phyloP scores from a whole-genome alignment of 202 grass and related monocot genomes.

The Hordeum pubiflorum region DNA sequence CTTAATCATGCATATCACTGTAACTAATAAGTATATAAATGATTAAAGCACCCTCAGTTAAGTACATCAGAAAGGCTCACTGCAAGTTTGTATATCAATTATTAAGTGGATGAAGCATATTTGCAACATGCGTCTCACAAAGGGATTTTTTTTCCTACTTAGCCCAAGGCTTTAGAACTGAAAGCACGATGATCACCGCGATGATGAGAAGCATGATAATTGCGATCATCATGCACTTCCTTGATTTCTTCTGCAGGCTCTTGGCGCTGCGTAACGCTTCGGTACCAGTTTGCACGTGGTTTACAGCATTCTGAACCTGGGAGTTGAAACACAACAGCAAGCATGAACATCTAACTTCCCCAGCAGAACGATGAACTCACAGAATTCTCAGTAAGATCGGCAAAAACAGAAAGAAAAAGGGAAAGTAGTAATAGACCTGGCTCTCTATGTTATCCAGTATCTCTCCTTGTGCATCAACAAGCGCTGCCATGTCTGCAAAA shows the following conservation, averaged over 20 bases:
- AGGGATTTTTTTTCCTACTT: not conserved
- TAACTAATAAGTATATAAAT: not conserved
- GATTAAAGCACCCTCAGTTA: not conserved
- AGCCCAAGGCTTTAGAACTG: slow-evolving; percentile 49
- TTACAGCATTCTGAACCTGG: slow-evolving; percentile 65
- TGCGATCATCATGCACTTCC: slow-evolving; percentile 69
- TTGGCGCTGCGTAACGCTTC: slow-evolving; percentile 62
- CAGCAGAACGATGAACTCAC: not conserved
- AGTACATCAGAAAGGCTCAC: not conserved
- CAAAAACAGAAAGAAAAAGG: not conserved
- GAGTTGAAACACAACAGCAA: not conserved
- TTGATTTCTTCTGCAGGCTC: slow-evolving; percentile 67
- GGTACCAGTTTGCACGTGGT: slow-evolving; percentile 62
- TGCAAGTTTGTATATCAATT: not conserved
- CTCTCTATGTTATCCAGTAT: slow-evolving; percentile 69
- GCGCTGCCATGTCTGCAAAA: slow-evolving; percentile 67
- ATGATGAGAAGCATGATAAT: slow-evolving; percentile 58
- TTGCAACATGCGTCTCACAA: not conserved
- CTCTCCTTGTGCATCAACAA: slow-evolving; percentile 80
- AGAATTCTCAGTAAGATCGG: not conserved
- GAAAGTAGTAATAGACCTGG: slow-evolving; percentile 35
- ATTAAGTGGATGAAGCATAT: not conserved
- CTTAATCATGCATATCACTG: not conserved
- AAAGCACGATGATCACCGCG: slow-evolving; percentile 34
- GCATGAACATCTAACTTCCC: not conserved